Evolutionary conservation across 2,329 filamentous ascomycete genomes (phyloP).

Genomic region (Fusarium redolens): DNA sequence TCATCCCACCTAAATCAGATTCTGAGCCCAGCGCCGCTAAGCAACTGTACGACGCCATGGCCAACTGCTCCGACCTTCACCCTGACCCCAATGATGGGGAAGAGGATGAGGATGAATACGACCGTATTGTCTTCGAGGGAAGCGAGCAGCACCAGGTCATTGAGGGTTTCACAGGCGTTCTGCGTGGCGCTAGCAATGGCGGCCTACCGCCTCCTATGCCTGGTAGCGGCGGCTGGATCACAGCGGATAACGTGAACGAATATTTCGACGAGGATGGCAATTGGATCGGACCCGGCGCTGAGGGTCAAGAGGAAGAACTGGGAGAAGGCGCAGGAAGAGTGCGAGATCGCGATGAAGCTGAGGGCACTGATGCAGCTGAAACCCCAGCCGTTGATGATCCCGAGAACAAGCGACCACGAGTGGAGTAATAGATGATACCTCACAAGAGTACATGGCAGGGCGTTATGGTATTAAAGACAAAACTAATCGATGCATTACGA

Average conservation of each 20-base stretch:
- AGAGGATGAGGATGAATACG: slow-evolving; percentile 66
- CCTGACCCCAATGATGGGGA: slow-evolving; percentile 73
- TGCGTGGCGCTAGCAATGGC: slow-evolving; percentile 59
- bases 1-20: slow-evolving; percentile 62
- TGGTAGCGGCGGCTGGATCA: slow-evolving; percentile 86
- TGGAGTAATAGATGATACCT: slow-evolving; percentile 51
- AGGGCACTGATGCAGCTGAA: slow-evolving; percentile 59
- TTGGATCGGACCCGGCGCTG: slow-evolving; percentile 66
- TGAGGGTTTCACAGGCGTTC: slow-evolving; percentile 67
- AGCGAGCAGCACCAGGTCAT: slow-evolving; percentile 61
- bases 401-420: slow-evolving; percentile 61
- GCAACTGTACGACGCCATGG: slow-evolving; percentile 75
- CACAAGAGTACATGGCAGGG: slow-evolving; percentile 30
- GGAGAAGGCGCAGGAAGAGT: slow-evolving; percentile 74
- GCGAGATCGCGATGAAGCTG: slow-evolving; percentile 64
- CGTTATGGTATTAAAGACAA: slow-evolving; percentile 30
- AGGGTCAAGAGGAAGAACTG: slow-evolving; percentile 58
- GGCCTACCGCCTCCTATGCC: slow-evolving; percentile 75
- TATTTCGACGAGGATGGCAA: slow-evolving; percentile 86
- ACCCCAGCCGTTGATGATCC: slow-evolving; percentile 51
- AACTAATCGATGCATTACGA: slow-evolving; percentile 7
- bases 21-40: slow-evolving; percentile 42
- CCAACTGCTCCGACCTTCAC: slow-evolving; percentile 79
- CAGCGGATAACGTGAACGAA: slow-evolving; percentile 87
- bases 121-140: slow-evolving; percentile 68